Conservation (phyloP, 352 stramenopile species). For the Thalassiosira livingstoniorum region DNA sequence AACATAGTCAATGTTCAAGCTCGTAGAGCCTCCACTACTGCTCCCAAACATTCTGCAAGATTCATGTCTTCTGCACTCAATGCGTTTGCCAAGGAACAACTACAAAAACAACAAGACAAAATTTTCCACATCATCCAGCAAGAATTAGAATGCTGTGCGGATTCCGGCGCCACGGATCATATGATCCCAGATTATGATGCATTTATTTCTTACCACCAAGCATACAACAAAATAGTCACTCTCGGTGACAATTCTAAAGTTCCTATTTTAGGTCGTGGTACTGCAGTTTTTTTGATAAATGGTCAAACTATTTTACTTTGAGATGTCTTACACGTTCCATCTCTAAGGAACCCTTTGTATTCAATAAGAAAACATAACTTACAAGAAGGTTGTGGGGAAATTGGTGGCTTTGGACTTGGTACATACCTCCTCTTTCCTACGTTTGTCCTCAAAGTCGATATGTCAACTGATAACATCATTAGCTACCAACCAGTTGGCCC, state of each 20-base stretch:
- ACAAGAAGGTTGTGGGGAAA: neutral
- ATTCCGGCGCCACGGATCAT: neutral
- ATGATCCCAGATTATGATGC: neutral
- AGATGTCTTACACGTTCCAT: neutral
- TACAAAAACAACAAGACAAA: no score
- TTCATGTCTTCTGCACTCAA: no score
- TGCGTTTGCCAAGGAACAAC: no score
- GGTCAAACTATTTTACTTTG: neutral
- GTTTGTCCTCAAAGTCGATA: slow-evolving; percentile 1
- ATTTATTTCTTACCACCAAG: neutral
- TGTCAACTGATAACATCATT: slow-evolving; percentile 3
- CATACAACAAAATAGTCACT: neutral
- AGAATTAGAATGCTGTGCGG: neutral
- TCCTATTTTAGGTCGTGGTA: neutral
- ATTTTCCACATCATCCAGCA: neutral
- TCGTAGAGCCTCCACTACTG: no score
- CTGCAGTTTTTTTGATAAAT: neutral
- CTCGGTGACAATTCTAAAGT: neutral
- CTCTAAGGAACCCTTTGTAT: neutral
- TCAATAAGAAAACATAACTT: no score
- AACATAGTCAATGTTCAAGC: no score
- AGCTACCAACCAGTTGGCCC: slow-evolving; percentile 8
- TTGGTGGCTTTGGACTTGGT: neutral
- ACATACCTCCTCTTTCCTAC: neutral
- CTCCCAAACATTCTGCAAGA: no score